These are phyloP conservation scores for Fraxinus dipetala DNA, from an alignment of 305 asterid genomes.

Conservation along the genomic window DNA sequence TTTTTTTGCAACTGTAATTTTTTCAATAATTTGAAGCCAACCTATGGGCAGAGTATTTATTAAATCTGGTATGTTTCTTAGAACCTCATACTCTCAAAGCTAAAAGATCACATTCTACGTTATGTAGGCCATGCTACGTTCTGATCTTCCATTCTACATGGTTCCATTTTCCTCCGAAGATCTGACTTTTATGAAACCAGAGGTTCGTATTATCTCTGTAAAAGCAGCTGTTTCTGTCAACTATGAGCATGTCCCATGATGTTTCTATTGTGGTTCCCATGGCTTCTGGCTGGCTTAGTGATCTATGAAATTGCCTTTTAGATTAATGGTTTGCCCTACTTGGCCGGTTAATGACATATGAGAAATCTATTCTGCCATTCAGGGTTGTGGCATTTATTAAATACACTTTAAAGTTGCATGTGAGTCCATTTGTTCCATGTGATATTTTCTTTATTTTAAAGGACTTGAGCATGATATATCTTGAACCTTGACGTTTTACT, in stretches of 20 bases:
- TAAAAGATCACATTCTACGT: constrained; percentile 26
- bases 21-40: neutral
- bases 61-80: constrained; percentile 56
- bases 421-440: neutral
- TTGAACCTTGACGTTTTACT: neutral
- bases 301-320: neutral
- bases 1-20: neutral
- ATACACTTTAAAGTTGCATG: neutral
- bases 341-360: neutral
- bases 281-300: neutral
- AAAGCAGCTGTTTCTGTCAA: neutral
- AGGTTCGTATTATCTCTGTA: constrained; percentile 47
- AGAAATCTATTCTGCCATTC: neutral
- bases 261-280: neutral
- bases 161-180: constrained; percentile 75
- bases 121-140: constrained; percentile 78
- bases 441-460: neutral
- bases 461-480: neutral
- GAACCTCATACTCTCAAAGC: constrained; percentile 21
- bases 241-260: neutral
- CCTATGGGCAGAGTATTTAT: neutral
- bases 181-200: constrained; percentile 67
- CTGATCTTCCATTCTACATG: constrained; percentile 90
- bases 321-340: neutral
- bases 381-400: neutral